Evolutionary conservation across 352 stramenopile genomes (phyloP).

Genomic region (Globisporangium uncinulatum): DNA sequence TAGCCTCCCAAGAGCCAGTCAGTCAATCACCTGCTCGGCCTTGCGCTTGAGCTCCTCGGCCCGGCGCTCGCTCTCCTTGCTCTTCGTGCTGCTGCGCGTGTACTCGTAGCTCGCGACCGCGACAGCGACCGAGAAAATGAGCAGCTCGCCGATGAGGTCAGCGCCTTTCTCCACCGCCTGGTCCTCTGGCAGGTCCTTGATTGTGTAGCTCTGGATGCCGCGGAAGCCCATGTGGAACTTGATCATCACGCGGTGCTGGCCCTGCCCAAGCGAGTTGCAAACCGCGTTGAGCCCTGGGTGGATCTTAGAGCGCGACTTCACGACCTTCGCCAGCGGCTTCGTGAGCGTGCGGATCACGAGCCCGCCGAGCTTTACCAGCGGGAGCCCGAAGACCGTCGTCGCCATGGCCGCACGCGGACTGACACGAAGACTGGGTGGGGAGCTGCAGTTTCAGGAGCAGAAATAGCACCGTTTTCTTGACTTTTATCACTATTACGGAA

Average conservation of each 20-base stretch:
- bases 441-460: too few species aligned
- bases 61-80: slow-evolving; percentile 53
- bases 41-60: slow-evolving; percentile 40
- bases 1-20: too few species aligned
- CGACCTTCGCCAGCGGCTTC: slow-evolving; percentile 85
- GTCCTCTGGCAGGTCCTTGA: slow-evolving; percentile 67
- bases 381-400: slow-evolving; percentile 44
- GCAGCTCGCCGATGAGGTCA: slow-evolving; percentile 66
- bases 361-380: slow-evolving; percentile 81
- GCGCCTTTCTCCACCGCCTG: slow-evolving; percentile 75
- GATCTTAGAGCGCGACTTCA: slow-evolving; percentile 86
- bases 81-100: slow-evolving; percentile 51
- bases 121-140: slow-evolving; percentile 78
- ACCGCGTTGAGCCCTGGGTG: slow-evolving; percentile 53
- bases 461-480: too few species aligned
- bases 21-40: slow-evolving; percentile 36
- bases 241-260: slow-evolving; percentile 55
- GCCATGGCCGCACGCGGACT: slow-evolving; percentile 5
- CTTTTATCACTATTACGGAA: too few species aligned
- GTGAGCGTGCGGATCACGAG: slow-evolving; percentile 78
- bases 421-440: too few species aligned
- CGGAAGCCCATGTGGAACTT: slow-evolving; percentile 81
- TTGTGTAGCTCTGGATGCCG: slow-evolving; percentile 67
- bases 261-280: slow-evolving; percentile 56
- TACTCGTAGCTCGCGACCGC: slow-evolving; percentile 72